A percentile compares a stretch with the other conserved stretches of the same genome.
Evolutionary conservation across 345 rosid species (phyloP).

Genomic region (Lagerstroemia speciosa): DNA sequence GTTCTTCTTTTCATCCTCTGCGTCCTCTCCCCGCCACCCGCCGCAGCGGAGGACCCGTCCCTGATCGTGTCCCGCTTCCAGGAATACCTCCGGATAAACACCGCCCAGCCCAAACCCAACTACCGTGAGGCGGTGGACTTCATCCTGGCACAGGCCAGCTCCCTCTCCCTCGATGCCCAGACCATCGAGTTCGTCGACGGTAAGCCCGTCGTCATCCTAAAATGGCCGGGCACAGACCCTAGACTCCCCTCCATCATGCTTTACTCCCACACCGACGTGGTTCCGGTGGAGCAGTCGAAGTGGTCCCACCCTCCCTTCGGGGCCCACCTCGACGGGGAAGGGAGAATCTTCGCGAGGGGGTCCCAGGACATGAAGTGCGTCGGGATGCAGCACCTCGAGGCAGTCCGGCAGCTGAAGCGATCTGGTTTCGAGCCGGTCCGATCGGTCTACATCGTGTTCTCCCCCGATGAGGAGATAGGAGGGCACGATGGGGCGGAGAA

Average conservation of each 20-base stretch:
- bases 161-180: constrained; percentile 54
- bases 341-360: constrained; percentile 75
- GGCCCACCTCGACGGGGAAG: constrained; percentile 66
- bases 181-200: constrained; percentile 48
- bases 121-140: constrained; percentile 52
- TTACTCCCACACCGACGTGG: constrained; percentile 94
- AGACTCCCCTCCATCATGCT: constrained; percentile 67
- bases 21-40: not conserved
- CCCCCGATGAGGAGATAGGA: constrained; percentile 94
- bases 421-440: constrained; percentile 60
- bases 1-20: not conserved
- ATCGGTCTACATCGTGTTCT: constrained; percentile 63
- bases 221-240: constrained; percentile 65
- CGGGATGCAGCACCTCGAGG: constrained; percentile 89
- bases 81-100: constrained; percentile 77
- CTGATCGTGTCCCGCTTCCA: constrained; percentile 63
- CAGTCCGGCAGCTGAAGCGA: constrained; percentile 55
- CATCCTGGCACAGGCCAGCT: constrained; percentile 48
- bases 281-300: constrained; percentile 67
- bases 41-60: constrained; percentile 12
- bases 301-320: constrained; percentile 71
- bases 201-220: constrained; percentile 68
- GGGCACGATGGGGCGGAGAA: constrained; percentile 81
- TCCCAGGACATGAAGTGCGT: constrained; percentile 99
- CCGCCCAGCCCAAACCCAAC: constrained; percentile 73